A percentile compares a stretch with the other conserved stretches of the same genome.
Conservation (phyloP, 768 basidiomycete species). For the Kwoniella dejecticola region DNA sequence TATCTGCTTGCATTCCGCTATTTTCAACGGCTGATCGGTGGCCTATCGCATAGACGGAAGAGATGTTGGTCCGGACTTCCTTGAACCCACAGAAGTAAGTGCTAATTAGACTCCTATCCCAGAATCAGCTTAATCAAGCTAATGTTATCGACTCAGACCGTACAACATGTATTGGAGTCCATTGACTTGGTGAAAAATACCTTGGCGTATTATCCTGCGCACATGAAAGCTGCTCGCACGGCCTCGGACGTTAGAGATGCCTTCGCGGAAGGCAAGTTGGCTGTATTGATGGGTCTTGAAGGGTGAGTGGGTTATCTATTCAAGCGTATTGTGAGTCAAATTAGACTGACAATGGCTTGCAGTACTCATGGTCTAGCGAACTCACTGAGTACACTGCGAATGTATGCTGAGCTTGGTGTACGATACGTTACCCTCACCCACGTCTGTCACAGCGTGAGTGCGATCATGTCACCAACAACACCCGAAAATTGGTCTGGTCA, state of each 20-base stretch:
- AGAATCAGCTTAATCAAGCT: too few species aligned
- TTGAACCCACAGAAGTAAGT: slow-evolving; percentile 13
- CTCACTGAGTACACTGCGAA: slow-evolving; percentile 26
- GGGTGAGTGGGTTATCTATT: slow-evolving; percentile 8
- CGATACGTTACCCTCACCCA: slow-evolving; percentile 36
- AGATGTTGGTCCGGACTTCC: slow-evolving; percentile 19
- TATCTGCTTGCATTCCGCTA: background rate
- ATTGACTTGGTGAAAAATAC: slow-evolving; percentile 5
- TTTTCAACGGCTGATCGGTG: background rate
- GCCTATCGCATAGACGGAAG: slow-evolving; percentile 1
- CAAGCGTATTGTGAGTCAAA: background rate
- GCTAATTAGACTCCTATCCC: too few species aligned
- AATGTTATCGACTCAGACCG: background rate
- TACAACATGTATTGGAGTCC: slow-evolving; percentile 9
- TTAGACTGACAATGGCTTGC: background rate
- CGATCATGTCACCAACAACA: background rate
- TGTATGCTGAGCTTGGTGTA: slow-evolving; percentile 30
- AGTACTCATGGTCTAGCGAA: slow-evolving; percentile 30
- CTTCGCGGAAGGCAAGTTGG: slow-evolving; percentile 14
- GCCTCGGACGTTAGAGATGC: slow-evolving; percentile 9
- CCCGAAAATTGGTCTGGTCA: background rate
- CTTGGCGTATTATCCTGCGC: slow-evolving; percentile 1
- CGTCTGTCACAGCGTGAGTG: slow-evolving; percentile 23
- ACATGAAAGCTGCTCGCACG: slow-evolving; percentile 7
- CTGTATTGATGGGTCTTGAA: slow-evolving; percentile 19